Evolutionary conservation across 371 early-diverging fungal species (phyloP).

Genomic region (Haplosporangium sp.): DNA sequence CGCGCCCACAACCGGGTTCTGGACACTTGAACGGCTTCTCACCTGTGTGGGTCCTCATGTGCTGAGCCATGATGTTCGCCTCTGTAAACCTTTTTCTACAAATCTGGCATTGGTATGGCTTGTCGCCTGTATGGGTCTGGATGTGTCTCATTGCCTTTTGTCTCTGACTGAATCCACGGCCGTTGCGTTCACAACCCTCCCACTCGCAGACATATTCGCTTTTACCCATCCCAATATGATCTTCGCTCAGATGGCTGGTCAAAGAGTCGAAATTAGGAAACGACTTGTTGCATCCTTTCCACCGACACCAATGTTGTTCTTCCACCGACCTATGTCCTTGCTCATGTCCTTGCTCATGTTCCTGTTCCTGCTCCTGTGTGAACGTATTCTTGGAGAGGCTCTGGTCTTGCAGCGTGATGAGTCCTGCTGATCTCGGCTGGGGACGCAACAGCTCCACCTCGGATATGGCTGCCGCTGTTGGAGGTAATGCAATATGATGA

Average conservation of each 20-base stretch:
- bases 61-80: constrained; percentile 83
- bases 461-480: not conserved
- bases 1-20: constrained; percentile 70
- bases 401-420: not conserved
- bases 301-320: constrained; percentile 61
- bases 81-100: constrained; percentile 89
- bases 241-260: constrained; percentile 77
- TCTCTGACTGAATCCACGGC: constrained; percentile 77
- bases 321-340: constrained; percentile 1
- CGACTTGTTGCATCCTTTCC: constrained; percentile 64
- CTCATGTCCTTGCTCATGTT: constrained; percentile 1
- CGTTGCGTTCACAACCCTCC: constrained; percentile 76
- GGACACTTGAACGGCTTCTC: constrained; percentile 89
- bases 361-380: not conserved
- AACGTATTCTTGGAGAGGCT: not conserved
- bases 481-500: constrained; percentile 35
- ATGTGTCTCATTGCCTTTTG: constrained; percentile 90
- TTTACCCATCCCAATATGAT: constrained; percentile 79
- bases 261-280: constrained; percentile 75
- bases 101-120: constrained; percentile 82
- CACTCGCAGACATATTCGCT: constrained; percentile 85
- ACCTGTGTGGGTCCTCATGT: constrained; percentile 87
- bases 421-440: constrained; percentile 9
- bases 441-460: constrained; percentile 17
- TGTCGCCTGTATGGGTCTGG: constrained; percentile 88